Evolutionary conservation across 768 basidiomycete species (phyloP).

Genomic region (Hemileccinum rubropunctum): DNA sequence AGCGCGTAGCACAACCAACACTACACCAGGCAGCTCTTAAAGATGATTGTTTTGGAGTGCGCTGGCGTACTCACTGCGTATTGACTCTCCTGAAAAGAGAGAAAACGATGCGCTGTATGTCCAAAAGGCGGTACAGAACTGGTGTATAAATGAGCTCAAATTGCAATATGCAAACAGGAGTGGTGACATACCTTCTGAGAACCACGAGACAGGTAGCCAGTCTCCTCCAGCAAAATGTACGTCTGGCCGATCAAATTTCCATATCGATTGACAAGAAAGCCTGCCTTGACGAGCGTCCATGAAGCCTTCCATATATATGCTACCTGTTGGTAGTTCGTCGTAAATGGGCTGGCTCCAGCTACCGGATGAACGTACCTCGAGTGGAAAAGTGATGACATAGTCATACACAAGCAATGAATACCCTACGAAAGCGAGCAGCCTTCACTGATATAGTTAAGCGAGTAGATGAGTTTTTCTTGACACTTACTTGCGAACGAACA

Average conservation of each 20-base stretch:
- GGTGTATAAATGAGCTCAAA: neutral
- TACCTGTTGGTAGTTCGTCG: neutral
- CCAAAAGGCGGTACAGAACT: neutral
- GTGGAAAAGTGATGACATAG: constrained; percentile 9
- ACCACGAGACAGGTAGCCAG: neutral
- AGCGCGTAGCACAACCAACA: constrained; percentile 1
- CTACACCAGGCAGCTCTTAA: neutral
- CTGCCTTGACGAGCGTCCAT: constrained; percentile 4
- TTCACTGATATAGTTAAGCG: neutral
- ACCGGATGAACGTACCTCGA: constrained; percentile 4
- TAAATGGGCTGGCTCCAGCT: too few relatives aligned
- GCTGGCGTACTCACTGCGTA: neutral
- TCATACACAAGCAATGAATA: constrained; percentile 8
- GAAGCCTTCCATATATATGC: constrained; percentile 2
- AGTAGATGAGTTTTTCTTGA: neutral
- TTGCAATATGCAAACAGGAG: neutral
- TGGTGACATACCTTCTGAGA: neutral
- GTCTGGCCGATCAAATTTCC: constrained; percentile 7
- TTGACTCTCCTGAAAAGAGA: neutral
- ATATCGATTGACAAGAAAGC: constrained; percentile 12
- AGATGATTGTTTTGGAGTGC: neutral
- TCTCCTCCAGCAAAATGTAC: constrained; percentile 7
- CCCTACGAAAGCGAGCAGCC: constrained; percentile 2
- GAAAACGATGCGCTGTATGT: neutral
- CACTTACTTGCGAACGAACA: constrained; percentile 16